Evolutionary conservation across 2,329 filamentous ascomycete species (phyloP).

Genomic region (Ceratocystis huliohia): DNA sequence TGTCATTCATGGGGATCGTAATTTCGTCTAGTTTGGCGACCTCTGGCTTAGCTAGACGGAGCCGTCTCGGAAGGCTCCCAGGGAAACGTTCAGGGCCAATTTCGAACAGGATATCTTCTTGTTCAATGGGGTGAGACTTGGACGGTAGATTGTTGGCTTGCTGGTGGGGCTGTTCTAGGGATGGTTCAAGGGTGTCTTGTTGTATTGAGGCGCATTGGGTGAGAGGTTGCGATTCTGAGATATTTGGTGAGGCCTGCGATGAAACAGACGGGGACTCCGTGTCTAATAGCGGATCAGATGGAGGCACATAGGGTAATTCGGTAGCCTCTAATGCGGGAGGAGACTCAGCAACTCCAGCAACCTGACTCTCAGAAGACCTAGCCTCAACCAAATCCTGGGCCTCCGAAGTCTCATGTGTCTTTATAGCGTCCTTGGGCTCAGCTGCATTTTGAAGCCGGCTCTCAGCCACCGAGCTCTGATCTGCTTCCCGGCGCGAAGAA

Average conservation of each 20-base stretch:
- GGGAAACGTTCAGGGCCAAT: constrained; percentile 3
- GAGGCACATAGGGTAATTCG: background rate
- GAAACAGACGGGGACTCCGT: background rate
- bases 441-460: background rate
- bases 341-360: background rate
- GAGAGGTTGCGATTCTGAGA: background rate
- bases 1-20: background rate
- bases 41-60: background rate
- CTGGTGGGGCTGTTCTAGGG: background rate
- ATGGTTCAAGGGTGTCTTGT: background rate
- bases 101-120: constrained; percentile 5
- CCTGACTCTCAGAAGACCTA: background rate
- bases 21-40: background rate
- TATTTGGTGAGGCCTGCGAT: background rate
- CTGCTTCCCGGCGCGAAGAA: background rate
- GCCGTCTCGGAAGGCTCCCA: background rate
- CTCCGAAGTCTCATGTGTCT: background rate
- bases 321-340: background rate
- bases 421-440: background rate
- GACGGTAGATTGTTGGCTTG: background rate
- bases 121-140: background rate
- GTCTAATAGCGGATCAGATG: background rate
- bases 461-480: background rate
- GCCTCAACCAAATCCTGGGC: background rate
- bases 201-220: background rate